Base-by-base conservation (phyloP, 257 asterid genomes). In the Rhazya stricta region DNA sequence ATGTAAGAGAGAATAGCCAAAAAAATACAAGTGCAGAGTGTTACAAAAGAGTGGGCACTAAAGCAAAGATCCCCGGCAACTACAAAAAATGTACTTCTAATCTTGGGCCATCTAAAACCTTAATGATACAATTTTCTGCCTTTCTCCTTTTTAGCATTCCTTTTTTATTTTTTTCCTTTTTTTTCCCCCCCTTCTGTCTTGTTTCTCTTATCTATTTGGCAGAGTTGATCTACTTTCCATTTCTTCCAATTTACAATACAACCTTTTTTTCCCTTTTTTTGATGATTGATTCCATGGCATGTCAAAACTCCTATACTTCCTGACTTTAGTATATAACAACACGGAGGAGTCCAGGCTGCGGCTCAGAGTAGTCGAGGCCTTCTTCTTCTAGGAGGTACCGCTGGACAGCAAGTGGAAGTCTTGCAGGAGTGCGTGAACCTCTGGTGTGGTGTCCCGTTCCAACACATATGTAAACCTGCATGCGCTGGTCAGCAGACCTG, bases 391-490 rank as follows among this genome's bases (percentile, higher is more conserved):
- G 90, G 75, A 95, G 89, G 90, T 91, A 92, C 25, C 89, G 89
- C 81, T 95, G 99, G 62, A 95, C 96, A 27, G 99, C 92, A 53
- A 87, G 83, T 9, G 97, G 99, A 71, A 95, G 97, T 54, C 98
- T 83, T 60, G 93, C 92, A 4, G 98, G 97, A 53, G 98, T 89
- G 9, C 94, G 90, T 0, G 97, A 77, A 9, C 99, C 99, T 87
- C 93, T 86, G 3, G 94, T 91, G 89, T 92, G 99, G 68, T 95
- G 97, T 25, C 97, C 99, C 0, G 99, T 92, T 70, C 99, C 99
- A 25, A 95, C 99, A 42, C 98, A 92, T 70, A 95, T 88, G 88
- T 87, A 92, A 41, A 89, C 96, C 23, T 91, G 96, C 79, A 95
- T 70, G 6, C 88, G 86, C 74, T 91, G 98, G 74, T 88, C 91